phyloP scores from a whole-genome alignment of 768 basidiomycete genomes.

The Scleroderma citrinum region DNA sequence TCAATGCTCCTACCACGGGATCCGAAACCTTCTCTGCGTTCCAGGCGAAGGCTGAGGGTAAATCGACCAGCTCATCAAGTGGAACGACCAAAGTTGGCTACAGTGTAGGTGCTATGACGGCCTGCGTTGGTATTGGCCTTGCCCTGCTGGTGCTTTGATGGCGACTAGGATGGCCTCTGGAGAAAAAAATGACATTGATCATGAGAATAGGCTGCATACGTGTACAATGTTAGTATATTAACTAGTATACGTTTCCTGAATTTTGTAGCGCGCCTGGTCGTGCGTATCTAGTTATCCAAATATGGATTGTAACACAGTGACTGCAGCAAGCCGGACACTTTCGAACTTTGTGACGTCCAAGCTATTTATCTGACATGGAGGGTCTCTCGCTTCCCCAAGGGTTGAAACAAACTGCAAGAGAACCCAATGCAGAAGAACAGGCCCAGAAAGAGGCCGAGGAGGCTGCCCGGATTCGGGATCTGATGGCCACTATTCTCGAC shows the following conservation, averaged over 20 bases:
- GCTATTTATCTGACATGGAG: constrained; percentile 15
- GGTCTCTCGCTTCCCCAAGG: constrained; percentile 21
- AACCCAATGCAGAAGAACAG: constrained; percentile 48
- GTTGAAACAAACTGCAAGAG: constrained; percentile 30
- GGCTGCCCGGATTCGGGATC: constrained; percentile 66
- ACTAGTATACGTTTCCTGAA: too few relatives aligned
- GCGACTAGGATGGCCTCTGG: too few relatives aligned
- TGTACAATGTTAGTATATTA: too few relatives aligned
- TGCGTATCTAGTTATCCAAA: too few relatives aligned
- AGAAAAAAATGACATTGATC: too few relatives aligned
- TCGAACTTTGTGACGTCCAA: background rate
- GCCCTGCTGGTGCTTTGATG: background rate
- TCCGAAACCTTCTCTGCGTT: constrained; percentile 51
- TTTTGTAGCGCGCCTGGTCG: too few relatives aligned
- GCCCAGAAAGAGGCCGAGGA: constrained; percentile 61
- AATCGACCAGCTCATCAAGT: too few relatives aligned
- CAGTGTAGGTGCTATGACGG: constrained; percentile 23
- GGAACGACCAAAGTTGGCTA: constrained; percentile 8
- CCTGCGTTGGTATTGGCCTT: constrained; percentile 14
- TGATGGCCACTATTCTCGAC: constrained; percentile 76
- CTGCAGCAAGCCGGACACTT: too few relatives aligned
- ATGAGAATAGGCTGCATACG: too few relatives aligned
- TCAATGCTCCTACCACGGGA: constrained; percentile 47
- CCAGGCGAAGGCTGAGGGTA: constrained; percentile 35
- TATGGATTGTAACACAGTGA: too few relatives aligned